These are phyloP conservation scores for Trametes punicea DNA, from an alignment of 768 basidiomycete genomes.

Conservation along the genomic window DNA sequence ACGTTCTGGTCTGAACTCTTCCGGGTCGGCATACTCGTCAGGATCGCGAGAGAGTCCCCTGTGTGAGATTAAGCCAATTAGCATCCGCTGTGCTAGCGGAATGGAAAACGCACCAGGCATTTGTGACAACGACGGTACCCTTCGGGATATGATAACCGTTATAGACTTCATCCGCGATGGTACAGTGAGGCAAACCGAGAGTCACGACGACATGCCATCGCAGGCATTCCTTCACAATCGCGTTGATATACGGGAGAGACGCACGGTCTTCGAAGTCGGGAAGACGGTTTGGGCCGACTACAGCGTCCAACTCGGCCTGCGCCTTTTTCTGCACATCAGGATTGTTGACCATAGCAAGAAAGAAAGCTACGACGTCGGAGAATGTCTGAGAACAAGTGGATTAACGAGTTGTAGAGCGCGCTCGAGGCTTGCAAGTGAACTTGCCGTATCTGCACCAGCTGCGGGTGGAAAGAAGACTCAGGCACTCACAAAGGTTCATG, in stretches of 20 bases:
- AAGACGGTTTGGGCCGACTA: constrained; percentile 27
- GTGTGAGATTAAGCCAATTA: neutral
- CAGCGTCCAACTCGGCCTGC: constrained; percentile 29
- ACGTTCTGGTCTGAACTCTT: constrained; percentile 16
- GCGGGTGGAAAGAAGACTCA: neutral
- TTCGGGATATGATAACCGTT: constrained; percentile 28
- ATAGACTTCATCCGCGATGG: constrained; percentile 20
- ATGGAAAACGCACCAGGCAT: neutral
- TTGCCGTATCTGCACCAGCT: constrained; percentile 59
- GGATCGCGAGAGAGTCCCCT: constrained; percentile 12
- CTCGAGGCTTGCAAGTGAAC: no score
- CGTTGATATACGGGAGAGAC: constrained; percentile 26
- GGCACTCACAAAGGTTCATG: neutral
- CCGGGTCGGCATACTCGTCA: constrained; percentile 13
- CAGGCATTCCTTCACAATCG: constrained; percentile 27
- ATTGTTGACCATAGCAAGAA: constrained; percentile 31
- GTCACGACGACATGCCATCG: constrained; percentile 25
- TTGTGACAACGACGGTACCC: constrained; percentile 25
- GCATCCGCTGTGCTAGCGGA: neutral
- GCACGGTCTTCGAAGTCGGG: constrained; percentile 24
- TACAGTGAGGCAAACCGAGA: constrained; percentile 24
- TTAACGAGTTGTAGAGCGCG: no score
- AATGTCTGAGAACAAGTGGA: constrained; percentile 21
- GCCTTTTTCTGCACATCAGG: constrained; percentile 27
- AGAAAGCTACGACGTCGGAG: constrained; percentile 26